These are phyloP conservation scores for Wallacemonas sp. DNA, from an alignment of 208 protist species.

Conservation along the genomic window DNA sequence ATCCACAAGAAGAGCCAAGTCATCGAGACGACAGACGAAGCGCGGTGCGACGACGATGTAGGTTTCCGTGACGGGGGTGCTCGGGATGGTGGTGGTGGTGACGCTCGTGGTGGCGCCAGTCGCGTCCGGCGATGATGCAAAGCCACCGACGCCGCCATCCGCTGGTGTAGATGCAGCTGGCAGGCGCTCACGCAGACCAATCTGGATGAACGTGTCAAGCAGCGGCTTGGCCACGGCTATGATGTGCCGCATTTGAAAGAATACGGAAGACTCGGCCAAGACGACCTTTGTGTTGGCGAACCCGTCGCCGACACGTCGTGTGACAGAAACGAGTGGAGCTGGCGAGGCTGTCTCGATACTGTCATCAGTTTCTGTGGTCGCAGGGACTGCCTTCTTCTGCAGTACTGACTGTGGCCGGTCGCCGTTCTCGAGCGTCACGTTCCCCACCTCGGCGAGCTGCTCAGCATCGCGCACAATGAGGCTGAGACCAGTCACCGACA, in stretches of 20 bases:
- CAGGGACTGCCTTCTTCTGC: conserved; percentile 10
- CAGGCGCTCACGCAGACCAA: conserved; percentile 17
- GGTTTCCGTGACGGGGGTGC: no score
- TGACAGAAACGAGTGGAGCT: conserved; percentile 16
- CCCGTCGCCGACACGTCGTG: conserved; percentile 2
- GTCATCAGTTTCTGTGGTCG: conserved; percentile 14
- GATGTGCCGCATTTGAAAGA: conserved; percentile 3
- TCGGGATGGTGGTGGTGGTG: no score
- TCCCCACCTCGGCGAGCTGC: conserved; percentile 22
- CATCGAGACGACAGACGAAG: conserved; percentile 22
- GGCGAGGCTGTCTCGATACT: conserved; percentile 3
- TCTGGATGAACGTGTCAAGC: conserved; percentile 1
- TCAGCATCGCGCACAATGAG: conserved; percentile 39
- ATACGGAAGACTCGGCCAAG: conserved; percentile 16
- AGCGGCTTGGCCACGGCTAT: conserved; percentile 16
- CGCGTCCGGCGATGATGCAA: no score
- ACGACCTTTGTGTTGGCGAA: conserved; percentile 18
- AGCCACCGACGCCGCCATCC: not conserved
- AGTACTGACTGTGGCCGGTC: conserved; percentile 20
- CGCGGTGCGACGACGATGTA: conserved; percentile 26
- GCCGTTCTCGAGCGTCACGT: conserved; percentile 29
- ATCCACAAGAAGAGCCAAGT: conserved; percentile 21
- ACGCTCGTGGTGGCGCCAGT: no score
- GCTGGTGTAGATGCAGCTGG: not conserved
- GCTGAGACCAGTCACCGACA: conserved; percentile 20